phyloP scores from a whole-genome alignment of 2,329 filamentous ascomycete genomes.

The Trichophyton benhamiae region DNA sequence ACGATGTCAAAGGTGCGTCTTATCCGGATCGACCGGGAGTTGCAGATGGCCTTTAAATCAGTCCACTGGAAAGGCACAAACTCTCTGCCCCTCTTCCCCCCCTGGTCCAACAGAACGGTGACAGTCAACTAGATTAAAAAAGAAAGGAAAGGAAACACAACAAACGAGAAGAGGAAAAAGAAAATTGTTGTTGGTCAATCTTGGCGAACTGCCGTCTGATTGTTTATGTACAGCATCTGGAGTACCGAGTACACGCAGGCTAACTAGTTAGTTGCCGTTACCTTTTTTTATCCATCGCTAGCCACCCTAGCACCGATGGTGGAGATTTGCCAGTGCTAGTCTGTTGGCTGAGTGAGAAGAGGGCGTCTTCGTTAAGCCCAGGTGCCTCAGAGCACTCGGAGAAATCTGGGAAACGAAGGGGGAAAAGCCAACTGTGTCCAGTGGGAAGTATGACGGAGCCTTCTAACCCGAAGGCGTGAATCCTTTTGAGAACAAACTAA shows the following conservation, averaged over 20 bases:
- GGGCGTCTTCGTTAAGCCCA: neutral
- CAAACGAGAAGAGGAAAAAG: neutral
- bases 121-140: neutral
- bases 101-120: neutral
- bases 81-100: neutral
- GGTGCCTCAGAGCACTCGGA: neutral
- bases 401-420: neutral
- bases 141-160: neutral
- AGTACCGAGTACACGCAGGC: neutral
- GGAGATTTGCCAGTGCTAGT: neutral
- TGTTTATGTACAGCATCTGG: neutral
- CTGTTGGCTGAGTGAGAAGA: neutral
- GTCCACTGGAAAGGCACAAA: neutral
- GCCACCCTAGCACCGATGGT: neutral
- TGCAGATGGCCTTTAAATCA: neutral
- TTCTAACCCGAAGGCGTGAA: no score
- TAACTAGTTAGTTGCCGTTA: neutral
- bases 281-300: neutral
- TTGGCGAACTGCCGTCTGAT: neutral
- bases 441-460: no score
- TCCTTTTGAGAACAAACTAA: neutral
- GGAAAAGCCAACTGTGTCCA: no score
- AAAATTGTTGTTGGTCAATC: neutral
- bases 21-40: neutral
- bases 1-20: neutral